Evolutionary conservation across 108 stramenopile genomes (phyloP), one percentile per base, ranked within the genome.

Genomic region (Pseudonitzschia multiseries): DNA sequence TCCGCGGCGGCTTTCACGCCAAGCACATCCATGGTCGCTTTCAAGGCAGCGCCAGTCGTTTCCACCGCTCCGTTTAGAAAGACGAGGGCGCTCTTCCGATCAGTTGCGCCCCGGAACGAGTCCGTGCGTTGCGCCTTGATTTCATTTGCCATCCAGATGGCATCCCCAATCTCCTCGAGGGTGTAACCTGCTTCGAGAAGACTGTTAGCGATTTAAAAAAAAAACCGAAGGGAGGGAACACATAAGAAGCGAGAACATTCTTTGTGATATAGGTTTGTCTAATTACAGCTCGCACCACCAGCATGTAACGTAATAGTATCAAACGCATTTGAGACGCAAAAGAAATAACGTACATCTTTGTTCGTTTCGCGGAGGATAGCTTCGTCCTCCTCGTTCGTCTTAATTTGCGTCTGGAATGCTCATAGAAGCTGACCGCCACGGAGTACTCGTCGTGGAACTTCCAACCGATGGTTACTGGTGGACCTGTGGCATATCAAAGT

Each of bases 401-500:
- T 41, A 21, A 57, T 36, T 68, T 17, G 42, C 44, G 32, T n/a
- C 75, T 68, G 20, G 56, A 59, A 17, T 52, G 50, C 62, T 76
- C 75, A 56, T 59, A 76, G 46, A 70, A 70, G 52, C 64, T 33
- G 24, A 76, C n/a, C 33, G 70, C 69, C 14, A 76, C 56, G 26
- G 31, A 48, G 51, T 68, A 76, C 27, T 43, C 59, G 20, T 43
- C 64, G 20, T 46, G 28, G n/a, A 43, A 59, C 20, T 64, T 70
- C 75, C 75, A 76, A 20, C 27, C 69, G 29, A 76, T 69, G 12
- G 75, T 70, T 15, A 76, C 24, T 4, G 75, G 75, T n/a, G 69
- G 68, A 64, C 75, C 75, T 28, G 24, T 50, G 57, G 4, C 13
- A 10, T 8, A 10, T 18, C 14, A 48, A 48, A 48, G 17, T 5